Evolutionary conservation across 768 basidiomycete genomes (phyloP), one percentile per base, ranked within the genome.

Genomic region (Galerina sulciceps): DNA sequence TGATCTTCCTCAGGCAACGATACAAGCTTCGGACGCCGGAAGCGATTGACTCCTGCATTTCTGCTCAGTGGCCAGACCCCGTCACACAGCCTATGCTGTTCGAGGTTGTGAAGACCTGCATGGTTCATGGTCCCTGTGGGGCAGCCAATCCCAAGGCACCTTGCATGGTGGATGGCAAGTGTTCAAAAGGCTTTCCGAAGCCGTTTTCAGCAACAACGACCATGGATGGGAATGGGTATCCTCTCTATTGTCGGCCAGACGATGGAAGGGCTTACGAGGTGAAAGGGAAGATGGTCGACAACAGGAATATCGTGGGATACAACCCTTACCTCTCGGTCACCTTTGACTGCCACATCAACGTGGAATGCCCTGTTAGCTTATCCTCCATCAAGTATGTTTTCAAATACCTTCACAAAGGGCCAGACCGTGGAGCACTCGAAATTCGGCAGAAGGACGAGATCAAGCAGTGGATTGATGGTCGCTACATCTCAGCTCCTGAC

Each of bases 361-460:
- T 78, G 1, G 81, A 84, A 60, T 71, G 74, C 54, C 71, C 67
- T 38, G 68, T 68, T 0, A 70, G 72, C 5, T 63, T 83, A 23
- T 65, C 65, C 4, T 59, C 77, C 1, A 53, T 79, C 61, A 83
- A 83, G 53, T 85, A 85, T 55, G 60, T 76, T 15, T 73, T 74
- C 64, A 82, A 83, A 59, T 83, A 83, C 59, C 70, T 81, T n/a
- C 72, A 80, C 63, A 84, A 84, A 61, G 80, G 83, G 8, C 56
- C 59, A 43, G 55, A 65, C 38, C 47, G 46, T 4, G 67, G 49
- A 0, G 9, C 37, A 0, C 40, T 68, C 0, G 60, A 66, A 57
- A 58, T 66, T 74, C 6, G 70, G 35, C 23, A 71, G 37, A 69
- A 77, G 43, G 67, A 73, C 38, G 82, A 84, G 58, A 71, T 79